Conservation (phyloP, 2,329 filamentous ascomycete genomes). For the Colletotrichum somersetense region DNA sequence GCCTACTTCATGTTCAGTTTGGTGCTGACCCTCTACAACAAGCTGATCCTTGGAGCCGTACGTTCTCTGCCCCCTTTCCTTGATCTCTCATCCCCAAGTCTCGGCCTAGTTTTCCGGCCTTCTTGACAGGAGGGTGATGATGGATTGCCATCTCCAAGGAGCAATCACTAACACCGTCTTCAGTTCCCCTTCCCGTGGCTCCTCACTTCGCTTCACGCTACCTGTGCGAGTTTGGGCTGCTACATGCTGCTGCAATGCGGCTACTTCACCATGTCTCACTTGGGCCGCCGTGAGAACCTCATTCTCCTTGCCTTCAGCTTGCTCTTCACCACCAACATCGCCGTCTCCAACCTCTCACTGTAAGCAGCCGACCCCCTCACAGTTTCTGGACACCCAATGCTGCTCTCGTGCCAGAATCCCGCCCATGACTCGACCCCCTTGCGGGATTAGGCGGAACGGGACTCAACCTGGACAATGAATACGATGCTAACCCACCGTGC, state of each 20-base stretch:
- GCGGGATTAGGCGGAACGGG: slow-evolving; percentile 10
- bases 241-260: slow-evolving; percentile 64
- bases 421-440: slow-evolving; percentile 3
- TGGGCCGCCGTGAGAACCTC: slow-evolving; percentile 66
- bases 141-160: neutral
- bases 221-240: slow-evolving; percentile 69
- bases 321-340: slow-evolving; percentile 74
- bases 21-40: slow-evolving; percentile 69
- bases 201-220: slow-evolving; percentile 69
- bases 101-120: neutral
- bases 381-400: neutral
- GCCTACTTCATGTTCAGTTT: slow-evolving; percentile 65
- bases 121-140: neutral
- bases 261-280: slow-evolving; percentile 64
- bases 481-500: slow-evolving; percentile 24
- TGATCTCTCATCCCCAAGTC: neutral
- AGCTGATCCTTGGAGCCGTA: slow-evolving; percentile 66
- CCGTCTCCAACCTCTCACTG: slow-evolving; percentile 74
- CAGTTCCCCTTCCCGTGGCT: slow-evolving; percentile 73
- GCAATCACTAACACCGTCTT: slow-evolving; percentile 30
- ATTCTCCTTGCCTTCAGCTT: slow-evolving; percentile 70
- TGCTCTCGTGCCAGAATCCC: slow-evolving; percentile 12
- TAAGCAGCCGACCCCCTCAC: slow-evolving; percentile 46
- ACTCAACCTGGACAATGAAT: neutral
- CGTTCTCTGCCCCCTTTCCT: slow-evolving; percentile 42